Base-by-base conservation (phyloP, 345 rosid genomes). In the Populus deltoides region DNA sequence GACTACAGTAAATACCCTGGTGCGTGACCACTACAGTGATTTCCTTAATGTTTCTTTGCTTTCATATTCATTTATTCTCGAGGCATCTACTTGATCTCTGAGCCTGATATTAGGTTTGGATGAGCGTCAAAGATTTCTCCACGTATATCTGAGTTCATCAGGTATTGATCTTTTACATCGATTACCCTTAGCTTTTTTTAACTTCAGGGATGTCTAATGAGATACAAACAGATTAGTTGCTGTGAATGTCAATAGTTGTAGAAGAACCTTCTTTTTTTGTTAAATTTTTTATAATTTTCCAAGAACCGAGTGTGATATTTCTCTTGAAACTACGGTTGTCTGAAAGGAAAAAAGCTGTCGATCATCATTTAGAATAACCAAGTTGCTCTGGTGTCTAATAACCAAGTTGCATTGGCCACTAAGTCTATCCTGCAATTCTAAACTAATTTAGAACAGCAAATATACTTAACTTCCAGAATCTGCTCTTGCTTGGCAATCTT, bases 81-180 rank as follows among this genome's bases (percentile, higher is more conserved):
- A 47, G 38, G 29, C 29, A 51, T 4, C 33, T 47, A 71, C 68
- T 66, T 74, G 63, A 70, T 76, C 29, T 79, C 24, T 39, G 74
- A 70, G 8, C 61, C 63, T 31, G 24, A 27, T 67, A 68, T 41
- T 79, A 93, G 99, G 86, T 74, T 77, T 88, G 90, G 97, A 85
- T 84, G 98, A 93, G 83, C 94, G 96, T 39, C 74, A 25, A 78
- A 79, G 87, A 53, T 95, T 93, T 83, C 41, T 95, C 75, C 84
- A 16, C 41, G 68, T 76, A 27, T 95, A 95, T 82, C 73, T 93
- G 81, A 84, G 89, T 76, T 81, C 85, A 78, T 88, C 91, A 88
- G 98, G 97, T 92, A 82, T 13, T 39, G 49, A 29, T 74, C 47
- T 70, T 22, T 62, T 75, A 31, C 69, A 3, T 71, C 29, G 8